Percentiles rank a stretch among this genome's conserved stretches.
These are phyloP conservation scores for Pseudogymnoascus sp. DNA, from an alignment of 2,329 filamentous ascomycete genomes.

Conservation along the genomic window DNA sequence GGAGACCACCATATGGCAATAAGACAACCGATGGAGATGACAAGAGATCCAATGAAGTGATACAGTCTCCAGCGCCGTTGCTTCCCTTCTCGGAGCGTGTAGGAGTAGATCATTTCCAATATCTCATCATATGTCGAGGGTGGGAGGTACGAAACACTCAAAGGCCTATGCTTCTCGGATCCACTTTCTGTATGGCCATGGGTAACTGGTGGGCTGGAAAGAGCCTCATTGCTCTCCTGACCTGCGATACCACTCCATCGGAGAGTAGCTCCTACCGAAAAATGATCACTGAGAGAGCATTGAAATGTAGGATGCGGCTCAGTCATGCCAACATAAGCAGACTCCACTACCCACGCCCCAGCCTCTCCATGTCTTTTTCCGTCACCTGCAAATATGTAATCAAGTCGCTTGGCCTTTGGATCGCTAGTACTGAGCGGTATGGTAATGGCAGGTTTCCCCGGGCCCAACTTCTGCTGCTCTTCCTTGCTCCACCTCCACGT, in stretches of 20 bases:
- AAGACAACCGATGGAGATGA: slow-evolving; percentile 66
- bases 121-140: slow-evolving; percentile 63
- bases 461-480: slow-evolving; percentile 61
- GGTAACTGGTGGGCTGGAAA: slow-evolving; percentile 23
- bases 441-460: slow-evolving; percentile 52
- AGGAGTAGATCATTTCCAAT: slow-evolving; percentile 61
- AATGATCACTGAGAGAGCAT: slow-evolving; percentile 91
- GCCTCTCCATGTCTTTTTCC: slow-evolving; percentile 33
- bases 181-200: slow-evolving; percentile 20
- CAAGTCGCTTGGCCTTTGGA: slow-evolving; percentile 74
- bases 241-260: slow-evolving; percentile 15
- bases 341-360: slow-evolving; percentile 61
- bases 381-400: slow-evolving; percentile 83
- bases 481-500: slow-evolving; percentile 85
- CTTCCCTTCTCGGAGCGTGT: slow-evolving; percentile 61
- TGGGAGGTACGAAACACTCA: slow-evolving; percentile 33
- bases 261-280: slow-evolving; percentile 79
- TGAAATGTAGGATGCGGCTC: slow-evolving; percentile 72
- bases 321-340: slow-evolving; percentile 70
- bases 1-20: slow-evolving; percentile 83
- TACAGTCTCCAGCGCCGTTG: slow-evolving; percentile 66
- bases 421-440: slow-evolving; percentile 64
- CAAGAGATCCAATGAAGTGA: slow-evolving; percentile 66
- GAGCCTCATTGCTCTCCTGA: slow-evolving; percentile 22
- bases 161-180: slow-evolving; percentile 16